Conservation (phyloP, 805 yeast species). For the Cyberlindnera xylosilytica region DNA sequence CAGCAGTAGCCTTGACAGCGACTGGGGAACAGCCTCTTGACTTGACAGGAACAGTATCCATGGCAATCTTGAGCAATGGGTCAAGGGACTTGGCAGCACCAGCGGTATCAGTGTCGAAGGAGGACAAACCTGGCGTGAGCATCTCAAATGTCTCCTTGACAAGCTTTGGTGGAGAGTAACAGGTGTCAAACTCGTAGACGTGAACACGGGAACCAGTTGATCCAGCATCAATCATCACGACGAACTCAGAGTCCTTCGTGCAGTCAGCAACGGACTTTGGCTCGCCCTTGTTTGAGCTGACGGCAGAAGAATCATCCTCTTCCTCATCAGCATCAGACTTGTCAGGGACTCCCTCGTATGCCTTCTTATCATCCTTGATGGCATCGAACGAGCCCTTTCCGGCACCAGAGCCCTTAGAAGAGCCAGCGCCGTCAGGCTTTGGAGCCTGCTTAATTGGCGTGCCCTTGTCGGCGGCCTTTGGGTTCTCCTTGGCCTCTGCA, state of each 20-base stretch:
- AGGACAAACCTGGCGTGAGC: slow-evolving; percentile 90
- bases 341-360: slow-evolving; percentile 30
- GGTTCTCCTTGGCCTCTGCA: slow-evolving; percentile 18
- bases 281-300: slow-evolving; percentile 12
- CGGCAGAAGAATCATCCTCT: slow-evolving; percentile 4
- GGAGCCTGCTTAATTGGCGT: slow-evolving; percentile 30
- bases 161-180: slow-evolving; percentile 79
- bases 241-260: slow-evolving; percentile 56
- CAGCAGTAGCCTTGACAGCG: slow-evolving; percentile 98
- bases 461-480: slow-evolving; percentile 26
- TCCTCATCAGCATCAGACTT: slow-evolving; percentile 16
- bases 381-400: slow-evolving; percentile 26
- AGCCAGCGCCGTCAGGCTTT: slow-evolving; percentile 19
- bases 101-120: slow-evolving; percentile 70
- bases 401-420: slow-evolving; percentile 6
- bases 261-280: slow-evolving; percentile 29
- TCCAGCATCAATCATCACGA: slow-evolving; percentile 96
- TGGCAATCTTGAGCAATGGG: slow-evolving; percentile 71
- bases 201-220: slow-evolving; percentile 97
- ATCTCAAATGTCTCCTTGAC: slow-evolving; percentile 78
- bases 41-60: slow-evolving; percentile 70
- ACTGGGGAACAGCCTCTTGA: slow-evolving; percentile 83
- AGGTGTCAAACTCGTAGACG: slow-evolving; percentile 86
- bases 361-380: slow-evolving; percentile 26
- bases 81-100: slow-evolving; percentile 93